These are phyloP conservation scores for Clonostachys chloroleuca DNA, from an alignment of 2,329 filamentous ascomycete genomes.

Conservation along the genomic window DNA sequence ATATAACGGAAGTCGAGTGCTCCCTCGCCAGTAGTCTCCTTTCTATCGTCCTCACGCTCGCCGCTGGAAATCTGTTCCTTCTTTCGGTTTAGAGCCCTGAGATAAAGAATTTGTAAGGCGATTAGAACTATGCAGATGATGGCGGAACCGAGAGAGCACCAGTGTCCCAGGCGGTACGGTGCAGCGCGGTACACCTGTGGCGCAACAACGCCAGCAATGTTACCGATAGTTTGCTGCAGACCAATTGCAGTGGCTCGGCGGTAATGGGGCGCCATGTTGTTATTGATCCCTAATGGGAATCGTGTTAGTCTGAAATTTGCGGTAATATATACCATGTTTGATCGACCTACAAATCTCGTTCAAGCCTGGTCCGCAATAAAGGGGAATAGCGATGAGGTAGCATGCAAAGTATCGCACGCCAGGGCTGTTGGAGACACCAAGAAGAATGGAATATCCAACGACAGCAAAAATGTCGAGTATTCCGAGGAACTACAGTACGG, in stretches of 20 bases:
- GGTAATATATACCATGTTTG: no score
- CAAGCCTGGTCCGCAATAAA: not conserved
- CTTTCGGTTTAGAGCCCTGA: not conserved
- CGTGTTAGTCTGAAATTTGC: no score
- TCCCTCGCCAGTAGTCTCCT: not conserved
- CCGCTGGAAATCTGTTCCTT: not conserved
- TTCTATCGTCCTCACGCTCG: not conserved
- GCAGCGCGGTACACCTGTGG: not conserved
- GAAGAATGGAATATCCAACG: slow-evolving; percentile 55
- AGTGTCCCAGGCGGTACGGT: not conserved
- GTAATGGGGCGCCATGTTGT: not conserved
- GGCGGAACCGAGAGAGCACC: not conserved
- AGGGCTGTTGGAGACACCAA: slow-evolving; percentile 46
- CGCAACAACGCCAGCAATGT: not conserved
- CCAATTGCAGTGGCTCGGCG: not conserved
- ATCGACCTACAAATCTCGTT: no score
- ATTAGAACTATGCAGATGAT: not conserved
- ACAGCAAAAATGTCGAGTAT: slow-evolving; percentile 43
- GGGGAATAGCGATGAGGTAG: slow-evolving; percentile 50
- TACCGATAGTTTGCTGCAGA: not conserved
- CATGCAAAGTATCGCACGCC: slow-evolving; percentile 58
- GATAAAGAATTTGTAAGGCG: not conserved
- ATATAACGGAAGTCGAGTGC: not conserved
- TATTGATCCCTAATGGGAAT: slow-evolving; percentile 24
- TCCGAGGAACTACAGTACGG: slow-evolving; percentile 42